A percentile compares a stretch with the other conserved stretches of the same genome.
Conservation (phyloP, 257 asterid species). For the Scutellaria baicalensis region DNA sequence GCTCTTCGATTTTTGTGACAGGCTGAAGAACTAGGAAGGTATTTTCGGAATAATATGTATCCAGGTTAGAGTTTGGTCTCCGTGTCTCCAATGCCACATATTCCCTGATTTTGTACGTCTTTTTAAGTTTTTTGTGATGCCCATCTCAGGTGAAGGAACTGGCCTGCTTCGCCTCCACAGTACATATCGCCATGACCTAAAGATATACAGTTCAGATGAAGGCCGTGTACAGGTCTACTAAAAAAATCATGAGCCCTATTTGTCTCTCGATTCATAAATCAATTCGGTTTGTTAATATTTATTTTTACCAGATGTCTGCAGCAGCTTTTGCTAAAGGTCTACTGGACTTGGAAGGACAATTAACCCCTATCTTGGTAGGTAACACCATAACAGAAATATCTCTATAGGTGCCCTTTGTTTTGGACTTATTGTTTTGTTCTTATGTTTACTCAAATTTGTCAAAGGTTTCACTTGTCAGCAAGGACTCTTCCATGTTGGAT, state of each 20-base stretch:
- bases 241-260: neutral
- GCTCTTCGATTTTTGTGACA: conserved; percentile 31
- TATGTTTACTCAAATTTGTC: neutral
- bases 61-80: conserved; percentile 54
- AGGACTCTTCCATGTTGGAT: conserved; percentile 97
- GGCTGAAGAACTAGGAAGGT: conserved; percentile 98
- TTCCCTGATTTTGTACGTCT: neutral
- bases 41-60: conserved; percentile 89
- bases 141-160: conserved; percentile 85
- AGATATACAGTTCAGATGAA: conserved; percentile 96
- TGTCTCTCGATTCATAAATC: neutral
- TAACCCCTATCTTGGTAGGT: conserved; percentile 95
- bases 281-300: neutral
- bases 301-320: conserved; percentile 77
- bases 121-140: conserved; percentile 3
- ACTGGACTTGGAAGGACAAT: conserved; percentile 93
- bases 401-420: neutral
- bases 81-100: neutral
- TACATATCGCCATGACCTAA: conserved; percentile 92
- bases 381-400: conserved; percentile 7
- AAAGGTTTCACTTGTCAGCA: conserved; percentile 97
- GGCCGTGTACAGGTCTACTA: conserved; percentile 89
- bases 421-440: neutral
- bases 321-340: conserved; percentile 99
- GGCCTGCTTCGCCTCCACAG: conserved; percentile 99